Base-by-base conservation (phyloP, 2,329 filamentous ascomycete genomes). In the Beauveria brongniartii region DNA sequence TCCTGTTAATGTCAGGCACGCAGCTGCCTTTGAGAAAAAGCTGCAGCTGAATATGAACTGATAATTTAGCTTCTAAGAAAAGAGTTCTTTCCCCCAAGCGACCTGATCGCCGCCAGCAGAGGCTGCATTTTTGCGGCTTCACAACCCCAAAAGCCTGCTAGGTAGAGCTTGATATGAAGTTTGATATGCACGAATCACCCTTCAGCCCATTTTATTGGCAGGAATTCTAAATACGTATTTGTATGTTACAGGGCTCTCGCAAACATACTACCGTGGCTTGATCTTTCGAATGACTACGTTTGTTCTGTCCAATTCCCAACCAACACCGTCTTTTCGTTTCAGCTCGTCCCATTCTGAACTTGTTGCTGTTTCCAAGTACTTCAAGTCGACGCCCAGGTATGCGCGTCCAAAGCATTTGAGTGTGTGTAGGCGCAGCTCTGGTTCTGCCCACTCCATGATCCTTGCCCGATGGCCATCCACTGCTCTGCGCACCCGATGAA, bases 331-430 rank as follows among this genome's bases (percentile, higher is more conserved):
- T 65, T 83, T 78, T 40, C 82, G 80, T 61, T 75, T 81, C 69
- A 97, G 75, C 55, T 85, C 83, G 12, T 84, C 79, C 92, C 93
- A 99, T n/a, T 75, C 78, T 66, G 82, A 78, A 53, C 85, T 85
- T 5, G 89, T 82, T 61, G 84, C 81, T 69, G 80, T 81, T 74
- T 94, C 90, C 55, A 96, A 74, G 72, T 87, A 91, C 3, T 70
- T 71, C 62, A 82, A 73, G 58, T 91, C 89, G 9, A 91, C 87
- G 22, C 77, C 84, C 65, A 97, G 75, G 72, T 99, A 99, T 5
- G 88, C 83, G 69, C 86, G 83, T 1, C 91, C 92, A 59, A 97
- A 83, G 71, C 92, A 94, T 77, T 96, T 96, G 66, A 97, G 77
- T 40, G 90, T 85, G 73, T 92, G 88, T 66, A 84, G 78, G 66